A percentile compares a stretch with the other conserved stretches of the same genome.
Conservation (phyloP, 1,284 basidiomycete genomes). For the Apiotrichum akiyoshidainum region DNA sequence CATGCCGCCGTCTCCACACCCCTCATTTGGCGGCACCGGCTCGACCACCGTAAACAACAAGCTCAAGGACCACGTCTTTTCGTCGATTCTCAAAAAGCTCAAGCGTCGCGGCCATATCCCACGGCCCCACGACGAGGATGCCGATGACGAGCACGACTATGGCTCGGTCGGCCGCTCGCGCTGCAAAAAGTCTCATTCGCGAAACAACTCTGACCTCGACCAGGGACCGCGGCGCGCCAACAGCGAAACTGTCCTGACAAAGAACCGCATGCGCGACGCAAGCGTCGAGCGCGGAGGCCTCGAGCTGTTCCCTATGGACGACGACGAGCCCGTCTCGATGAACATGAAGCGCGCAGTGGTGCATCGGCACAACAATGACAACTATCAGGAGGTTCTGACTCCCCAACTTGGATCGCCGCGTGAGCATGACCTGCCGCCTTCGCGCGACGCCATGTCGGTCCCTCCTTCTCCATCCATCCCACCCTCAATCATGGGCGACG, state of each 20-base stretch:
- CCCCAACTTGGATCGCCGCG: background rate
- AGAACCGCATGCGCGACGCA: conserved; percentile 24
- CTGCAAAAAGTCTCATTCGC: background rate
- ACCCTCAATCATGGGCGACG: conserved; percentile 23
- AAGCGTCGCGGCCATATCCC: conserved; percentile 29
- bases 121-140: conserved; percentile 34
- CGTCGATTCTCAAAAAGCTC: conserved; percentile 67
- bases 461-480: conserved; percentile 35
- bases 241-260: background rate
- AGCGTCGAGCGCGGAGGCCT: conserved; percentile 37
- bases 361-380: background rate
- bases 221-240: background rate
- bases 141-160: conserved; percentile 44
- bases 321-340: conserved; percentile 25
- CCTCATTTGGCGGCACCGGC: conserved; percentile 73
- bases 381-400: background rate
- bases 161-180: background rate
- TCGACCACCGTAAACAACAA: conserved; percentile 88
- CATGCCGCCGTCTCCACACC: conserved; percentile 37
- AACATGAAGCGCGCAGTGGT: background rate
- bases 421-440: background rate
- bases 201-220: background rate
- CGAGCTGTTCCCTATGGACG: conserved; percentile 53
- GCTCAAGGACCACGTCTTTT: conserved; percentile 89
- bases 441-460: conserved; percentile 9